Base-by-base conservation (phyloP, 768 basidiomycete species). In the Leucocoprinus leucothites region DNA sequence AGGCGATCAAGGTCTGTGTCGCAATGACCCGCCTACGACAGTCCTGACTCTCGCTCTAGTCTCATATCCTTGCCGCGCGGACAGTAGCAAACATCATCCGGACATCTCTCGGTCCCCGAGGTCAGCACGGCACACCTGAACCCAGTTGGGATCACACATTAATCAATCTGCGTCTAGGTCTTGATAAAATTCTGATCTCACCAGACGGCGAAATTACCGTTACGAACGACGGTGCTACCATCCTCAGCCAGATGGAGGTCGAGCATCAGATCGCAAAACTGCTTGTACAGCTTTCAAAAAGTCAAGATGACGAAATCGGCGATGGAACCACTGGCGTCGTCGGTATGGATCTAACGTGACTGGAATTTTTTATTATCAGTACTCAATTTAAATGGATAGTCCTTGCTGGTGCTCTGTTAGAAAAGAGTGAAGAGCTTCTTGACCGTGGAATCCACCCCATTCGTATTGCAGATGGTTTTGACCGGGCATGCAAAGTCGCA, bases 241-340 rank as follows among this genome's bases (percentile, higher is more conserved):
- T 99, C 63, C 78, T 99, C 54, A 85, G 94, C 21, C 96, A 98
- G 76, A 98, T 99, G 94, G 93, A 97, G 70, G 95, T 98, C 49
- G 96, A 98, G 65, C 96, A 99, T 68, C 96, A 96, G 75, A 96
- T 99, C 65, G 97, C 97, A 57, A 99, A 97, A 73, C 82, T 99
- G 43, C 82, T 99, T 31, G 97, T 99, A 1, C 91, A 98, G 66
- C 79, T 98, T 40, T 95, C 93, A 16, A 96, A 95, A 77, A 94
- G 91, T 68, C 97, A 99, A 75, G 97, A 99, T 69, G 97, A 99
- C 70, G 97, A 99, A 76, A 96, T 99, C 68, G 97, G 97, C 22
- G 97, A 99, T 73, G 97, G 97, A 57, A 98, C 97, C 5, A 98
- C 97, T 25, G 97, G 97, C 69, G 97, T 99, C 57, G 97, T 98